Evolutionary conservation across 352 stramenopile genomes (phyloP), one percentile per base, ranked within the genome.

Genomic region (Pseudoperonospora humuli): DNA sequence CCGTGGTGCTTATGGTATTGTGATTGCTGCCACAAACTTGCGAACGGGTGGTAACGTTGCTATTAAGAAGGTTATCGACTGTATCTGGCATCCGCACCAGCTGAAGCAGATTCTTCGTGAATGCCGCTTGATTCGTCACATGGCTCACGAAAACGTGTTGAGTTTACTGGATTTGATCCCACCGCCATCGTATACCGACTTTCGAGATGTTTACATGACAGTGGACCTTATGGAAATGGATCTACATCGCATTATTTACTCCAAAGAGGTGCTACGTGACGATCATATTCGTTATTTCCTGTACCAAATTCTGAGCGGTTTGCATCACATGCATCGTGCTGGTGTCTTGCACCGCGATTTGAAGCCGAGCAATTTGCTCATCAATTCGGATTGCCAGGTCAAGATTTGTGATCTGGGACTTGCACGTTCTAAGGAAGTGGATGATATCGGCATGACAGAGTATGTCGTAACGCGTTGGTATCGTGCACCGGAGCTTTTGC

Each of bases 381-480:
- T 92, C 48, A 93, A 93, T 54, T 92, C 79, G 13, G 96, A 98
- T 54, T 98, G 93, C 40, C 74, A 97, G 57, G 74, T 98, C 28
- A 98, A 98, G 64, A 96, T 98, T 53, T 98, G 94, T 65, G 94
- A 98, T 54, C 86, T 98, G 32, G 94, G 94, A 15, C 71, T 98
- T 7, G 90, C 92, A 25, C 84, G 94, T 10, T 87, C 79, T 0
- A 89, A 81, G 48, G 81, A 93, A 50, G 66, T 74, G 0, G 78
- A 93, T 20, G 81, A 93, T 37, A 65, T 88, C 5, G 91, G 93
- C 19, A 93, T 98, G 72, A 94, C 84, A 3, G 83, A 95, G 49
- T 94, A 95, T 35, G 84, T 95, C 8, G 84, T 95, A 7, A 95
- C 84, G 37, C 67, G 84, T 26, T 95, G 84, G 84, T 95, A 95